Conservation (phyloP, 176 grass and related monocot species). For the Aegilops longissima region DNA sequence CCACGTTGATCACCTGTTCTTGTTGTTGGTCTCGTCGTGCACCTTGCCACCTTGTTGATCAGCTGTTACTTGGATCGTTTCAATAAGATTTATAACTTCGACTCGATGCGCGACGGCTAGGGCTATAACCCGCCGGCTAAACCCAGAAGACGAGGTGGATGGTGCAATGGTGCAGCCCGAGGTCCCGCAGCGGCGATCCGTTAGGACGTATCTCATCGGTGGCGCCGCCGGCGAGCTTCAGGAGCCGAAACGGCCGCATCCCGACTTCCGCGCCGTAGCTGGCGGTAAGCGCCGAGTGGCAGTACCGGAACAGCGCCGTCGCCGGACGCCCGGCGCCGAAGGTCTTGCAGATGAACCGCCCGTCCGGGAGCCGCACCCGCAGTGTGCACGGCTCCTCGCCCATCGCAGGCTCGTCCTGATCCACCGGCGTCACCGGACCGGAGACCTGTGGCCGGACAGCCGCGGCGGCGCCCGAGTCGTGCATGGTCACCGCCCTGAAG, state of each 20-base stretch:
- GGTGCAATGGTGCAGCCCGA: background rate
- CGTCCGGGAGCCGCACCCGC: background rate
- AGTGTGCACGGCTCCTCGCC: background rate
- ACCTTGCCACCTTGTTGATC: too few relatives aligned
- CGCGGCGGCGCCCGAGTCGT: too few relatives aligned
- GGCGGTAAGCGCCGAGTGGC: background rate
- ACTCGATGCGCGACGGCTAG: too few relatives aligned
- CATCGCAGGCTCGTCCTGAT: background rate
- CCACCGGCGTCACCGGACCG: background rate
- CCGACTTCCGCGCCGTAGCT: background rate
- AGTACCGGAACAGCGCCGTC: constrained; percentile 8
- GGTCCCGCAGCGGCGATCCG: background rate
- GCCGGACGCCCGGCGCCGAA: background rate
- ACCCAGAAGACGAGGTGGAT: background rate
- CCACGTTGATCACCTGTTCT: background rate
- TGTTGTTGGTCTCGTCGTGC: too few relatives aligned
- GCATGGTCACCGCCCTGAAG: too few relatives aligned
- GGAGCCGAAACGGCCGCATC: background rate
- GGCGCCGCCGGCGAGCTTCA: background rate
- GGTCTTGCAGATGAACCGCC: background rate
- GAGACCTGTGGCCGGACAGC: too few relatives aligned
- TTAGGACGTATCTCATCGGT: background rate
- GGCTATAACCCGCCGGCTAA: background rate
- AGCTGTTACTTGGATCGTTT: too few relatives aligned
- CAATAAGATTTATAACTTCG: too few relatives aligned